Conservation (phyloP, 176 grass and related monocot species). For the Cenchrus americanus region DNA sequence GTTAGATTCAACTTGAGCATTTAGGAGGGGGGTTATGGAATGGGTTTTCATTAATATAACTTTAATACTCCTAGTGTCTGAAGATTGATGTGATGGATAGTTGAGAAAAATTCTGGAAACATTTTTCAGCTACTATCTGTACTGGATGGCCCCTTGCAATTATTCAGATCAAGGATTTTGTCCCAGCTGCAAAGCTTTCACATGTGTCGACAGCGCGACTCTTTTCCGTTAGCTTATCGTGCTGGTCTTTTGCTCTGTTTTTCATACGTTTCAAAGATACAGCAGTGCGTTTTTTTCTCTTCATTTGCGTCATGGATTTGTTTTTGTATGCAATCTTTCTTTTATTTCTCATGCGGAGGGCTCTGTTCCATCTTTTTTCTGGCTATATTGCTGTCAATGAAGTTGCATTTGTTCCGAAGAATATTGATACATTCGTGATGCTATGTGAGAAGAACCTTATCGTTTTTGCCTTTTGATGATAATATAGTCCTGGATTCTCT, state of each 20-base stretch:
- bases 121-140: conserved; percentile 9
- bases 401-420: conserved; percentile 44
- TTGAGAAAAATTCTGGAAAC: conserved; percentile 10
- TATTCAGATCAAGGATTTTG: conserved; percentile 19
- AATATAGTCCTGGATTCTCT: conserved; percentile 35
- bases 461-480: conserved; percentile 22
- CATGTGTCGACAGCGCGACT: conserved; percentile 12
- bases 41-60: too few relatives aligned
- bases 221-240: not conserved
- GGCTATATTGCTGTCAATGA: not conserved
- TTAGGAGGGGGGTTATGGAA: too few relatives aligned
- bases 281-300: not conserved
- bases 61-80: too few relatives aligned
- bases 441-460: not conserved
- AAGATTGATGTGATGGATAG: too few relatives aligned
- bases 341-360: not conserved
- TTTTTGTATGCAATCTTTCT: not conserved
- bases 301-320: conserved; percentile 8
- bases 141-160: not conserved
- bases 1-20: too few relatives aligned
- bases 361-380: not conserved
- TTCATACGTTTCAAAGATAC: not conserved
- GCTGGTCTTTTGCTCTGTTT: not conserved
- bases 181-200: not conserved
- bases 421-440: conserved; percentile 36